These are phyloP conservation scores for Pythium folliculosum DNA, from an alignment of 352 stramenopile species.

Conservation along the genomic window DNA sequence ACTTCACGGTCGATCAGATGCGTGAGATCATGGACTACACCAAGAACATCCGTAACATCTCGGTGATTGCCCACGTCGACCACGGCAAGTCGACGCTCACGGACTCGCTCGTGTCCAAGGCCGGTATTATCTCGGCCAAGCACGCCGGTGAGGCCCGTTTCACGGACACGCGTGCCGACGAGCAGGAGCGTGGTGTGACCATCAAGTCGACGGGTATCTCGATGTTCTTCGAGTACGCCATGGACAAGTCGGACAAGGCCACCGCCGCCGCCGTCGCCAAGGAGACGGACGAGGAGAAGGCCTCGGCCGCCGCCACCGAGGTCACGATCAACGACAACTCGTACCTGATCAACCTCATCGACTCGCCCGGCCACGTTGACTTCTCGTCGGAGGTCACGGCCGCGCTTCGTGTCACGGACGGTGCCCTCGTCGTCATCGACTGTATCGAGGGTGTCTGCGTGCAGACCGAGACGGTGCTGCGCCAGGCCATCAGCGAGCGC, in stretches of 20 bases:
- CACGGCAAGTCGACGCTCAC: constrained; percentile 99
- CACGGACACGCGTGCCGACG: constrained; percentile 99
- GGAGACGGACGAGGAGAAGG: constrained; percentile 46
- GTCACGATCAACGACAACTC: constrained; percentile 97
- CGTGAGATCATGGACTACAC: constrained; percentile 98
- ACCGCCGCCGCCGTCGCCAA: constrained; percentile 65
- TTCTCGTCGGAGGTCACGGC: constrained; percentile 99
- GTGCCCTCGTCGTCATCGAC: constrained; percentile 99
- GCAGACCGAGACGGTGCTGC: constrained; percentile 99
- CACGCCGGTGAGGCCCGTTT: constrained; percentile 98
- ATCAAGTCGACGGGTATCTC: constrained; percentile 99
- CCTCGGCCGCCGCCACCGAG: constrained; percentile 28
- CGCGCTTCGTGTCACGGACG: constrained; percentile 98
- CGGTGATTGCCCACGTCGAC: constrained; percentile 99
- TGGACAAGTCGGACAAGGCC: constrained; percentile 91
- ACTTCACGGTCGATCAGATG: constrained; percentile 99
- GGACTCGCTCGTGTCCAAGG: constrained; percentile 98
- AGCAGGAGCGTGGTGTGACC: constrained; percentile 99
- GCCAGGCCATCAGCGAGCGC: constrained; percentile 97
- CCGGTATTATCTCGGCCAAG: constrained; percentile 99
- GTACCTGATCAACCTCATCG: constrained; percentile 99
- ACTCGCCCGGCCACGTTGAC: constrained; percentile 99
- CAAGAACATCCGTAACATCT: constrained; percentile 99
- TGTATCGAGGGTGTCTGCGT: constrained; percentile 99
- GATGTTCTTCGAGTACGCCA: constrained; percentile 99